These are phyloP conservation scores for Stemphylium vesicarium DNA, from an alignment of 2,329 filamentous ascomycete species.

Conservation along the genomic window DNA sequence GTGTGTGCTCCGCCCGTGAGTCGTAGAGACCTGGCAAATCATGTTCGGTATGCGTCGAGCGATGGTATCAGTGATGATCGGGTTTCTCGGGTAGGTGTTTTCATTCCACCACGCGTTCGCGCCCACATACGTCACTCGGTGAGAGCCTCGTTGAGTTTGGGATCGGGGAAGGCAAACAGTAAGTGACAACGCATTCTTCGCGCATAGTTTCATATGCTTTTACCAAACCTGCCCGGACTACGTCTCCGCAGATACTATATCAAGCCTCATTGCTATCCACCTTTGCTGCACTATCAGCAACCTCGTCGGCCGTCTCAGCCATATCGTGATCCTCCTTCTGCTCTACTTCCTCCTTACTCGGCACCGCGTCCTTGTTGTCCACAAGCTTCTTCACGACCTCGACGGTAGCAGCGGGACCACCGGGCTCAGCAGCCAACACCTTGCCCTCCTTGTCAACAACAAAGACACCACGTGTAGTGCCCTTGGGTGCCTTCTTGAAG, in stretches of 20 bases:
- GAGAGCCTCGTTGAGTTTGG: too few relatives aligned
- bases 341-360: constrained; percentile 30
- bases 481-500: constrained; percentile 82
- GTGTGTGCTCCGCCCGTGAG: too few relatives aligned
- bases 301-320: constrained; percentile 49
- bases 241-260: not conserved
- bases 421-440: constrained; percentile 75
- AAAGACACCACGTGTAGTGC: constrained; percentile 86
- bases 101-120: too few relatives aligned
- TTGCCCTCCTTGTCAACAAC: constrained; percentile 83
- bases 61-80: too few relatives aligned
- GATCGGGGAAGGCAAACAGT: too few relatives aligned
- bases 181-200: too few relatives aligned
- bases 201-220: too few relatives aligned
- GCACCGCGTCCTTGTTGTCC: constrained; percentile 38
- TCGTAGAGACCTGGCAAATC: too few relatives aligned
- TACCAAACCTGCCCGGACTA: too few relatives aligned
- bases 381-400: constrained; percentile 75
- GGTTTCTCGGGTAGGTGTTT: too few relatives aligned
- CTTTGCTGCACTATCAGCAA: constrained; percentile 38
- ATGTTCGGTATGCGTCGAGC: too few relatives aligned
- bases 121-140: too few relatives aligned
- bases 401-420: constrained; percentile 78
- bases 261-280: constrained; percentile 38
- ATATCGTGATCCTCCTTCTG: constrained; percentile 51